phyloP scores from a whole-genome alignment of 352 stramenopile genomes.

The Phytophthora capsici region DNA sequence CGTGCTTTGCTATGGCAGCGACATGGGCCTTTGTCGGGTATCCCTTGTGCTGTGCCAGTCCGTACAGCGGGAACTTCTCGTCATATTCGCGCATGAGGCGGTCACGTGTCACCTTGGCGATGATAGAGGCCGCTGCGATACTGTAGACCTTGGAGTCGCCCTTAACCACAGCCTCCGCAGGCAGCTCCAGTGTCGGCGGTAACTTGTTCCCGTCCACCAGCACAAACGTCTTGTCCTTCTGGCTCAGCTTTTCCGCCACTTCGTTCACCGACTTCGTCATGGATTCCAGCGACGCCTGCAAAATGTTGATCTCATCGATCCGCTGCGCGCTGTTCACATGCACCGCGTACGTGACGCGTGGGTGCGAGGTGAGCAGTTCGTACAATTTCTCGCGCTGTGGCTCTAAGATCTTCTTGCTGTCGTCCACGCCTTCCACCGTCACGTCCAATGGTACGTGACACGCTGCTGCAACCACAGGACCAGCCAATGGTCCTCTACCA shows the following conservation, averaged over 20 bases:
- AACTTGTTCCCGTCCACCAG: constrained; percentile 97
- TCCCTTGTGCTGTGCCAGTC: constrained; percentile 97
- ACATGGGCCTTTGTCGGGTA: constrained; percentile 96
- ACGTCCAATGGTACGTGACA: constrained; percentile 84
- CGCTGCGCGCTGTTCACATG: constrained; percentile 72
- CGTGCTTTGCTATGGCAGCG: constrained; percentile 85
- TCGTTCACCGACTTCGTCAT: constrained; percentile 92
- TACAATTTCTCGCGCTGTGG: constrained; percentile 93
- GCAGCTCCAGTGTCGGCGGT: constrained; percentile 86
- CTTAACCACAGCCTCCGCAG: constrained; percentile 94
- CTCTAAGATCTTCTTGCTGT: constrained; percentile 97
- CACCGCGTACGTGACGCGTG: constrained; percentile 89
- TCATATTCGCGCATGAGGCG: constrained; percentile 97
- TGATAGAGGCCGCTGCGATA: constrained; percentile 98
- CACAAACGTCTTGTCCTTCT: constrained; percentile 75
- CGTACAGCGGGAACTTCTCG: constrained; percentile 93
- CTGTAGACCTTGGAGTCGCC: constrained; percentile 96
- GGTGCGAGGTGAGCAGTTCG: constrained; percentile 81
- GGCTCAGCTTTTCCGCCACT: constrained; percentile 44
- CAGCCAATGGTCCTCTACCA: constrained; percentile 94
- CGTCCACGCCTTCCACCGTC: constrained; percentile 86
- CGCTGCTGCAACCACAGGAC: constrained; percentile 84
- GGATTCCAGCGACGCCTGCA: constrained; percentile 96
- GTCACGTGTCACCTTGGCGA: constrained; percentile 98
- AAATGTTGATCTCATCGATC: constrained; percentile 99